Evolutionary conservation across 2,329 filamentous ascomycete species (phyloP), one percentile per base, ranked within the genome.

Genomic region (Alternaria arborescens): DNA sequence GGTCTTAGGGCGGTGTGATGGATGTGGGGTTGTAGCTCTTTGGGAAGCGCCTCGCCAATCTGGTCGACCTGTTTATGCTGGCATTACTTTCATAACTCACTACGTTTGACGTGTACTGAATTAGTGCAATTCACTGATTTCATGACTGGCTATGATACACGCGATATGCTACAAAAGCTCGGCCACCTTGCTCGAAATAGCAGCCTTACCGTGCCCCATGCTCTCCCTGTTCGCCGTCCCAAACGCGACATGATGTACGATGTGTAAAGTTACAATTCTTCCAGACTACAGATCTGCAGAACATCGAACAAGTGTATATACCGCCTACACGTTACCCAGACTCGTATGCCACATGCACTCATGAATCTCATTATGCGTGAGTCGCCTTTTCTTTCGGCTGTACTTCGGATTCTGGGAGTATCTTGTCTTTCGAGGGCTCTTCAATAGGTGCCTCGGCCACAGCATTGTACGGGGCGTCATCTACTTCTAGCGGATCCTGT

Each of bases 21-120:
- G 57, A 61, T 67, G 71, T 70, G 65, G 54, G 64, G 68, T 60
- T 64, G 69, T 66, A 75, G 73, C 72, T 74, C 61, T 70, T 66
- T 64, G 53, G 58, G 58, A 60, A 60, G 58, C 58, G 73, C 69
- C 67, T 73, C 70, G 66, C 63, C 64, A 66, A 60, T 64, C 44
- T 60, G 52, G 58, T 57, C 58, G 52, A 47, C 44, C 10, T 57
- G 53, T 57, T 52, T 60, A 56, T 60, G 58, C 58, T 52, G 38
- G 53, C 53, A 60, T 41, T 57, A 60, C 58, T 60, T 60, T 60
- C 58, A 60, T 57, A 60, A 60, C 58, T 60, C 40, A 22, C 44
- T 47, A 47, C 58, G 41, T 52, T 60, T 60, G 32, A 46, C 32
- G 41, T 56, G 56, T 43, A 40, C 57, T 56, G 16, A 30, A n/a